phyloP scores from a whole-genome alignment of 352 stramenopile genomes.

The Phytophthora sp. region DNA sequence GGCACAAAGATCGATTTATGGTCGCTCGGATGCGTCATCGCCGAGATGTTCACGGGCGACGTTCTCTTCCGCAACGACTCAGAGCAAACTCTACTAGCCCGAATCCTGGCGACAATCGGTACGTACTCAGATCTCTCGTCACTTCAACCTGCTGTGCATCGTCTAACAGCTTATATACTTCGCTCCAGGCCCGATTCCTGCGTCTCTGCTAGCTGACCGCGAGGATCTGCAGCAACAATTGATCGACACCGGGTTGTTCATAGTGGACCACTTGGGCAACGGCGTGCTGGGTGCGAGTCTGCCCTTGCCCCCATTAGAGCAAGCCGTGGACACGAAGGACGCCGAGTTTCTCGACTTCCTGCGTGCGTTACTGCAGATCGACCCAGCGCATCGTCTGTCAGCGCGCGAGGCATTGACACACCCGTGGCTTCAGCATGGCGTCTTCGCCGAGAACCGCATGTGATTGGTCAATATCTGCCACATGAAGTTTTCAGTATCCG shows the following conservation, averaged over 20 bases:
- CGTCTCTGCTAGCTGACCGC: conserved; percentile 55
- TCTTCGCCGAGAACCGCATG: conserved; percentile 64
- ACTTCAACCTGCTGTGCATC: background rate
- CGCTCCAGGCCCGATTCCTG: conserved; percentile 63
- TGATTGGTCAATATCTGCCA: conserved; percentile 19
- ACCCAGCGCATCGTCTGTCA: conserved; percentile 59
- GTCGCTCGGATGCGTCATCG: conserved; percentile 89
- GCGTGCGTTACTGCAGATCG: conserved; percentile 66
- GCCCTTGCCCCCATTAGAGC: conserved; percentile 55
- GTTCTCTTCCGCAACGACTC: conserved; percentile 90
- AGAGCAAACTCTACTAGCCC: conserved; percentile 92
- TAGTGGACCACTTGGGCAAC: conserved; percentile 53
- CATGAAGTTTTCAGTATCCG: conserved; percentile 14
- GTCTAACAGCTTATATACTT: background rate
- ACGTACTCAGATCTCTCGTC: conserved; percentile 6
- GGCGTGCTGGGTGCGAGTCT: conserved; percentile 47
- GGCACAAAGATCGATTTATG: conserved; percentile 90
- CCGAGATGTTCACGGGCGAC: conserved; percentile 88
- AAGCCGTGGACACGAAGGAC: conserved; percentile 64
- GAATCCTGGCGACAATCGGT: conserved; percentile 87
- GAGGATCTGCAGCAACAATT: conserved; percentile 66
- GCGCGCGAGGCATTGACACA: conserved; percentile 64
- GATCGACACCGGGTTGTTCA: conserved; percentile 62
- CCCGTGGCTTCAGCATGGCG: conserved; percentile 66
- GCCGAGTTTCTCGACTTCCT: conserved; percentile 73